These are phyloP conservation scores for Alisma plantagoaquatica DNA, from an alignment of 106 monocot species.

Conservation along the genomic window DNA sequence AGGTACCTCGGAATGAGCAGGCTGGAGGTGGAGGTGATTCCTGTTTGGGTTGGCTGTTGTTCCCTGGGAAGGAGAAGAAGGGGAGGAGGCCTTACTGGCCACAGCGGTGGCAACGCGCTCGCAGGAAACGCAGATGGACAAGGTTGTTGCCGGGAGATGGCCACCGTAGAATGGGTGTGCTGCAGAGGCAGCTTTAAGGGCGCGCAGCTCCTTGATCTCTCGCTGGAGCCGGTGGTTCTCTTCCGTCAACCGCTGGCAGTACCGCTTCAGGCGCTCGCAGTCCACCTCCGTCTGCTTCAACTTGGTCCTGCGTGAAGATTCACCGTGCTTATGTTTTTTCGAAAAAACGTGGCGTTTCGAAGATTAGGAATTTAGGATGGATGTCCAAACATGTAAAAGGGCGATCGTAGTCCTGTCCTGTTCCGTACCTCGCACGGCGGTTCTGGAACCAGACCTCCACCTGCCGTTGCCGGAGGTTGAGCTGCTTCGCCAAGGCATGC, in stretches of 20 bases:
- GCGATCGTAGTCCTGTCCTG: no score
- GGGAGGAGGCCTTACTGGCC: background rate
- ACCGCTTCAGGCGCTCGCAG: slow-evolving; percentile 42
- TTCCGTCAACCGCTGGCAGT: slow-evolving; percentile 41
- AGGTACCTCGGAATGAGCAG: no score
- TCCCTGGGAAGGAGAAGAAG: background rate
- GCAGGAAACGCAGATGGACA: slow-evolving; percentile 42
- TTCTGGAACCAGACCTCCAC: slow-evolving; percentile 64
- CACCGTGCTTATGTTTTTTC: no score
- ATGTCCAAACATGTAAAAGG: background rate
- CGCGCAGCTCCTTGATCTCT: slow-evolving; percentile 44
- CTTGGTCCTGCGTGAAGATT: slow-evolving; percentile 21
- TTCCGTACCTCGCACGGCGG: slow-evolving; percentile 49
- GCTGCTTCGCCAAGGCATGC: slow-evolving; percentile 46
- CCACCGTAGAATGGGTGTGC: slow-evolving; percentile 30
- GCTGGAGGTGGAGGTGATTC: no score
- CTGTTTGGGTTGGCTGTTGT: no score
- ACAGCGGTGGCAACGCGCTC: slow-evolving; percentile 20
- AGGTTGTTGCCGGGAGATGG: slow-evolving; percentile 43
- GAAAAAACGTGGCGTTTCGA: no score
- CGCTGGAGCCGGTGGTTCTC: slow-evolving; percentile 47
- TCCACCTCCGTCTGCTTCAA: slow-evolving; percentile 54
- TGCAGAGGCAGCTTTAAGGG: slow-evolving; percentile 32
- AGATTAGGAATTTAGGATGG: background rate
- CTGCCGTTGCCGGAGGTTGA: slow-evolving; percentile 44